Base-by-base conservation (phyloP, 129 eudicot species). In the Oenanthe sinensis region DNA sequence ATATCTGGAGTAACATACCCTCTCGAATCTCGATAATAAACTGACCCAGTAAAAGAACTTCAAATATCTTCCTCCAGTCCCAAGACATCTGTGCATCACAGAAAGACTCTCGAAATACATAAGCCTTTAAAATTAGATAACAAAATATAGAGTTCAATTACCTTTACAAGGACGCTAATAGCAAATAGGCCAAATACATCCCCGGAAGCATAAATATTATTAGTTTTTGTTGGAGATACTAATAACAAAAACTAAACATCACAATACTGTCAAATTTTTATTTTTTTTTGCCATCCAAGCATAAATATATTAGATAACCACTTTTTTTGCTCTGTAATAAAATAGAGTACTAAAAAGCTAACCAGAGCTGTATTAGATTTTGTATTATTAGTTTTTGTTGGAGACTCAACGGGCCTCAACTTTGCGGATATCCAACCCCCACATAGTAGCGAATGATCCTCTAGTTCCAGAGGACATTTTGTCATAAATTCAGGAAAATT, bases 51-150 rank as follows among this genome's bases (percentile, higher is more conserved):
- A 95, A 87, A 83, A 95, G 98, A 74, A 91, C 98, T 86, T 95
- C 97, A 75, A 95, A n/a, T 52, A 95, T 95, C 90, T 95, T 91
- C 80, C 97, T 95, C 98, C 97, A 95, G 83, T 95, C 98, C 91
- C 92, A 91, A 13, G 98, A 95, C 79, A 95, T 90, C 98, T 95
- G 82, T 48, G 65, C 85, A 81, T 55, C 24, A 80, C 24, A 73
- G 68, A 55, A 80, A 54, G 73, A 39, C 11, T 24, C 58, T 20
- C 65, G 7, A 7, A 24, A 26, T 28, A 44, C 4, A 71, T 45
- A 45, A 55, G 65, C 28, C 65, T 54, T 1, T 22, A 19, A 54
- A 8, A 6, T 20, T 8, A 47, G 28, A 55, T 47, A 55, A 17
- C 33, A 19, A 13, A n/a, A 14, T 17, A 8, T 24, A 36, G 19